Evolutionary conservation across 768 basidiomycete genomes (phyloP), one percentile per base, ranked within the genome.

Genomic region (Suillus hirtellus): DNA sequence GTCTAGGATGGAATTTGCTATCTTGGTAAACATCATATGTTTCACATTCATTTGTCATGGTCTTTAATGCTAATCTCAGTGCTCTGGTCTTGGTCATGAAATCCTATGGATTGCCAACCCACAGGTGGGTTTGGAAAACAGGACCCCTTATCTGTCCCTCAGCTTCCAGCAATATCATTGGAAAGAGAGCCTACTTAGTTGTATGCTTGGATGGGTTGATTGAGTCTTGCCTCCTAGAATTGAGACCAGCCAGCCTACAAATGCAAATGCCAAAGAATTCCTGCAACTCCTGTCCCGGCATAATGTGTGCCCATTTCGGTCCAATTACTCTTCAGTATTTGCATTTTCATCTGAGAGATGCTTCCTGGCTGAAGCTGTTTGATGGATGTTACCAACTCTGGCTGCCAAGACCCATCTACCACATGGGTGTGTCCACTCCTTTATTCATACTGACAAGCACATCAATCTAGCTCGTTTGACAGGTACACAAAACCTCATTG

Each of bases 81-180:
- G 9, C 10, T 52, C 50, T 10, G 27, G 50, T 8, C 50, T 52
- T 14, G 27, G 50, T 52, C 50, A 10, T 15, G 27, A 52, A 52
- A 52, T 52, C 27, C 49, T 52, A 1, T 8, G 8, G 50, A 52
- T 52, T 1, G 3, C 27, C 50, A 27, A 52, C 50, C 50, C 50
- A 15, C 50, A 52, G 5, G 50, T 52, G 50, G 50, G 17, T 50
- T 27, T 50, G 49, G 50, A 52, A 9, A 52, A 52, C 17, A 52
- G 3, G 50, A 52, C 50, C 8, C 17, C 27, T 8, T 52, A 52
- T 31, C 27, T 52, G 24, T 52, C 50, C 15, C 50, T 52, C 2
- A 52, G 50, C 15, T 31, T 52, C 15, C 27, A 52, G 27, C 3
- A 27, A 31, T 52, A 52, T 52, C 27, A 3, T 31, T 52, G 27